Base-by-base conservation (phyloP, 257 asterid genomes). In the Gentiana macrophylla region DNA sequence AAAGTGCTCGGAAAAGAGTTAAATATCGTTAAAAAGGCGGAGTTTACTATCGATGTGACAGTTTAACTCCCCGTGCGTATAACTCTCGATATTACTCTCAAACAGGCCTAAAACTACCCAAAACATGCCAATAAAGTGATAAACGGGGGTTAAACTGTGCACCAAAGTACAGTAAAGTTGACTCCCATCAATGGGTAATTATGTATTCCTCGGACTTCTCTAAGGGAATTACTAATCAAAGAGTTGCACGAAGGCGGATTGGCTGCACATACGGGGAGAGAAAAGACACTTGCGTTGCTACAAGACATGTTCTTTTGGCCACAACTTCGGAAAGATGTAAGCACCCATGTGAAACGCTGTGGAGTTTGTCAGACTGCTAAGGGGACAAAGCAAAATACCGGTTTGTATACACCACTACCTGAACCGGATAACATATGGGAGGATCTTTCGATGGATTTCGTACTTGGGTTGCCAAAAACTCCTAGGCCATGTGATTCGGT, bases 231-330 rank as follows among this genome's bases (percentile, higher is more conserved):
- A 4, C 5, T 54, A 3, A 54, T 54, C n/a, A 8, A 12, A 2
- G 58, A 54, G 12, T 54, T 36, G 15, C 58, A 54, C 13, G 57
- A 32, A 2, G 32, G 57, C 2, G 57, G 58, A 9, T 4, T 54
- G 2, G 3, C 43, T 54, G 58, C 33, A 1, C 32, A 24, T 24
- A 24, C 24, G 24, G 24, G 24, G 24, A 24, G 24, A 24, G 24
- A 24, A 24, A 24, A 24, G 12, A 10, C 57, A 10, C 33, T 53
- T 3, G 34, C 11, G 6, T 3, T 7, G 10, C 4, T 34, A 8
- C 15, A 34, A 8, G 7, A 24, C 5, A 2, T 5, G 15, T 53
- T 2, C 35, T 53, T 2, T 33, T 53, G 41, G 44, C 57, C 57
- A 3, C 57, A 35, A 3, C 12, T 53, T 41, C 9, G 35, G 53